Percentiles rank a stretch among this genome's conserved stretches.
Conservation (phyloP, 306 rosid genomes). For the Chamaecrista fasciculata region DNA sequence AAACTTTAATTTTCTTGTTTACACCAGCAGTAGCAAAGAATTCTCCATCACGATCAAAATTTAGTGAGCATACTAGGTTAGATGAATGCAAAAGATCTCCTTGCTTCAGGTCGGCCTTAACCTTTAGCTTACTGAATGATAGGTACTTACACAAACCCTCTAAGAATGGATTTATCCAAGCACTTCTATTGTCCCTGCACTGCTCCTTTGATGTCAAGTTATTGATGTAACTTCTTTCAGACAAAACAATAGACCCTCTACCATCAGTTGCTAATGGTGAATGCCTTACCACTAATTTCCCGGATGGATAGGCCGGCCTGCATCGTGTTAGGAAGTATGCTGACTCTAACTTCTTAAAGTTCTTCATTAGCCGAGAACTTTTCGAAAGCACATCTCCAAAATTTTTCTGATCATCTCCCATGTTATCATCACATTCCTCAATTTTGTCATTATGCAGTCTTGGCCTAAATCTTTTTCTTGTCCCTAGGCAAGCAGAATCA, state of each 20-base stretch:
- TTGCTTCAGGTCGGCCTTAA: conserved; percentile 95
- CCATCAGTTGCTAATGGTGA: conserved; percentile 64
- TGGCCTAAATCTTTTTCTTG: conserved; percentile 78
- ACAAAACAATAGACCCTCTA: conserved; percentile 57
- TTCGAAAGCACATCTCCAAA: conserved; percentile 51
- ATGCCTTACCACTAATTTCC: conserved; percentile 49
- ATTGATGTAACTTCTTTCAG: conserved; percentile 69
- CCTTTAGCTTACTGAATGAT: conserved; percentile 74
- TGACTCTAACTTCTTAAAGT: conserved; percentile 87
- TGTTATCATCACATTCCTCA: conserved; percentile 67
- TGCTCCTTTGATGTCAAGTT: conserved; percentile 60
- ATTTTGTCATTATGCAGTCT: conserved; percentile 32
- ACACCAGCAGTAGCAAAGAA: conserved; percentile 94
- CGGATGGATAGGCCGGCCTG: conserved; percentile 48
- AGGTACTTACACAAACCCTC: conserved; percentile 97
- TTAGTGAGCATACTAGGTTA: conserved; percentile 83
- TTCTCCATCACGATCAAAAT: conserved; percentile 96
- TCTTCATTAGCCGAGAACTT: conserved; percentile 77
- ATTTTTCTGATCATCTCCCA: conserved; percentile 43
- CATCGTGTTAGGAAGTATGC: conserved; percentile 83
- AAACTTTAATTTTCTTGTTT: conserved; percentile 88
- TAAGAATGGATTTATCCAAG: conserved; percentile 94
- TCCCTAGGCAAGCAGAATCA: conserved; percentile 55
- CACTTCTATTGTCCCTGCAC: conserved; percentile 56
- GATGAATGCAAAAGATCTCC: conserved; percentile 96